These are phyloP conservation scores for Adansonia grandidieri DNA, from an alignment of 441 rosid species.

Conservation along the genomic window DNA sequence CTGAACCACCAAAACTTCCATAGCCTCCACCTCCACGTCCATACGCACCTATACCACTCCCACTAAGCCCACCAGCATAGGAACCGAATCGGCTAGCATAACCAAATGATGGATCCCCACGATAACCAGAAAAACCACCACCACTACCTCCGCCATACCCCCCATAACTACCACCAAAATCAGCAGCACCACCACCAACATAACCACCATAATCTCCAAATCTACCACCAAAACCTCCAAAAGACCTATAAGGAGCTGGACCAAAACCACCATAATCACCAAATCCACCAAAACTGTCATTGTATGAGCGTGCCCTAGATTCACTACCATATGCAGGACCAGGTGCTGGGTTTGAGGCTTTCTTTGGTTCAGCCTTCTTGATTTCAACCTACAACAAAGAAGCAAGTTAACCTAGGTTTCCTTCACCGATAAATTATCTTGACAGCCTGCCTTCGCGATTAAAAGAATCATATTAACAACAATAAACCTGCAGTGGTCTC, in stretches of 20 bases:
- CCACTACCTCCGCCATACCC: slow-evolving; percentile 32
- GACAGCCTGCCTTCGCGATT: slow-evolving; percentile 15
- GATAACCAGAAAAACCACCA: slow-evolving; percentile 33
- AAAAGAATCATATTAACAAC: background rate
- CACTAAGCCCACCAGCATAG: slow-evolving; percentile 38
- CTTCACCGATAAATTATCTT: background rate
- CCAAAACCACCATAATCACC: slow-evolving; percentile 35
- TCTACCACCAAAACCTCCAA: slow-evolving; percentile 36
- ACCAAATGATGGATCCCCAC: slow-evolving; percentile 38
- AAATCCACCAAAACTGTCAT: slow-evolving; percentile 26
- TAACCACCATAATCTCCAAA: slow-evolving; percentile 37
- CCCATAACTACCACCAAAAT: slow-evolving; percentile 34
- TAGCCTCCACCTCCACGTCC: slow-evolving; percentile 38
- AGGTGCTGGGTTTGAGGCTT: slow-evolving; percentile 39
- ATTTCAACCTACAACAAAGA: slow-evolving; percentile 47
- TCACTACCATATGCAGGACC: slow-evolving; percentile 35
- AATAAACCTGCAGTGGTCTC: slow-evolving; percentile 3
- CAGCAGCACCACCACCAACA: slow-evolving; percentile 31
- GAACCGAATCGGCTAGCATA: slow-evolving; percentile 39
- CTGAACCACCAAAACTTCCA: slow-evolving; percentile 39
- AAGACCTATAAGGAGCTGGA: slow-evolving; percentile 36
- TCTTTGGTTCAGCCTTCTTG: slow-evolving; percentile 50
- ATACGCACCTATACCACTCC: slow-evolving; percentile 16
- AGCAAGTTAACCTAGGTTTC: slow-evolving; percentile 39
- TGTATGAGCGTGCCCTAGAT: slow-evolving; percentile 38